These are phyloP conservation scores for Royoungia palumana DNA, from an alignment of 768 basidiomycete genomes.

Conservation along the genomic window DNA sequence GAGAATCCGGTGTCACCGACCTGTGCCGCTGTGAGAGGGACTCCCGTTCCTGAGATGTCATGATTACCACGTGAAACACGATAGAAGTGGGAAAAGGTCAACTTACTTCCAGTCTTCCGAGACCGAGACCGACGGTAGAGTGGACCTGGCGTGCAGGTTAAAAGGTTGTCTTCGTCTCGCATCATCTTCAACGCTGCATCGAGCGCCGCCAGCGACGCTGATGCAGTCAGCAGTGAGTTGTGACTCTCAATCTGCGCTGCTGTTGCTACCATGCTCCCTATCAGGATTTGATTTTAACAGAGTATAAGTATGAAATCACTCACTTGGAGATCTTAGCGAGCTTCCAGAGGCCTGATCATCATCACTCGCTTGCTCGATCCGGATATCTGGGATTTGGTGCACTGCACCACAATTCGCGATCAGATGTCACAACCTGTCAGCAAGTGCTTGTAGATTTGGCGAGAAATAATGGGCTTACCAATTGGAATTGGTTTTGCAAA, in stretches of 20 bases:
- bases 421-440: too few relatives aligned
- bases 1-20: background rate
- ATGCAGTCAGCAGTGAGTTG: background rate
- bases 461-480: background rate
- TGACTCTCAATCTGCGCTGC: background rate
- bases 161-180: background rate
- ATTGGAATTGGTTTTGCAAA: background rate
- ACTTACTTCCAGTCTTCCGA: too few relatives aligned
- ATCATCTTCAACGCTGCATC: background rate
- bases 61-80: too few relatives aligned
- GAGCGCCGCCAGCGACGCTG: background rate
- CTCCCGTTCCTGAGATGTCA: too few relatives aligned
- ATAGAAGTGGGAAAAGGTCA: too few relatives aligned
- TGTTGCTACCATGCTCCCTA: too few relatives aligned
- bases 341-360: background rate
- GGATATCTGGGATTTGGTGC: background rate
- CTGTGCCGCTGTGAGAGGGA: too few relatives aligned
- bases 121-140: background rate
- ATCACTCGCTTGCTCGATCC: background rate
- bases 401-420: too few relatives aligned
- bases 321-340: slow-evolving; percentile 8
- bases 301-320: background rate
- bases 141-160: background rate
- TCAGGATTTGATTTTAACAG: too few relatives aligned
- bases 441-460: too few relatives aligned